Base-by-base conservation (phyloP, 768 basidiomycete species). In the Serendipita vermifera region DNA sequence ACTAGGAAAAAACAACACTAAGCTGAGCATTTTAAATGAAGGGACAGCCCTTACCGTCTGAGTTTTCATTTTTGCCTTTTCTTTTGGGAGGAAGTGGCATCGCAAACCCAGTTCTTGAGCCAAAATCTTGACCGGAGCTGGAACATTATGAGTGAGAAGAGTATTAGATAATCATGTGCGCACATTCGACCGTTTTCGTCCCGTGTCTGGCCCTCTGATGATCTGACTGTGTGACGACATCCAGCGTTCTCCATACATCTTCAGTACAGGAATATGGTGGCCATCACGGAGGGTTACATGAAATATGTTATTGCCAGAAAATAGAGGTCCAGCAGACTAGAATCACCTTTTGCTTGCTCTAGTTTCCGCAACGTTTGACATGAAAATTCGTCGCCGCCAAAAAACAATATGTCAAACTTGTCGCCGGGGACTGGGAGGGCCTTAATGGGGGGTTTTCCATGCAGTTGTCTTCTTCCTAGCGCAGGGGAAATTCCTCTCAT, bases 381-480 rank as follows among this genome's bases (percentile, higher is more conserved):
- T 1, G 91, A 94, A 67, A 94, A 94, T 62, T 82, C 78, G 66
- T 93, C 91, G 15, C 88, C 84, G 53, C 92, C 92, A 65, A 89
- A 78, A 67, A 89, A 94, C 4, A 96, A 74, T 38, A 96, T 77
- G n/a, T 80, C 77, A 65, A 88, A 84, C 3, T 20, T 29, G 17
- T 31, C 46, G 32, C 32, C 46, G 9, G 46, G 46, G 9, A 51
- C 46, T 22, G 9, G 9, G 4, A 51, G 2, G 32, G 46, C n/a
- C 1, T 26, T 51, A n/a, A 31, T 51, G 7, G 46, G 46, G 2
- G n/a, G n/a, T n/a, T n/a, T n/a, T n/a, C n/a, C n/a, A n/a, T n/a
- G n/a, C n/a, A n/a, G n/a, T n/a, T n/a, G n/a, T n/a, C n/a, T n/a
- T n/a, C n/a, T n/a, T n/a, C n/a, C n/a, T n/a, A n/a, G n/a, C n/a